These are phyloP conservation scores for Stephania cephalantha DNA, from an alignment of 164 flowering plant genomes.

Conservation along the genomic window DNA sequence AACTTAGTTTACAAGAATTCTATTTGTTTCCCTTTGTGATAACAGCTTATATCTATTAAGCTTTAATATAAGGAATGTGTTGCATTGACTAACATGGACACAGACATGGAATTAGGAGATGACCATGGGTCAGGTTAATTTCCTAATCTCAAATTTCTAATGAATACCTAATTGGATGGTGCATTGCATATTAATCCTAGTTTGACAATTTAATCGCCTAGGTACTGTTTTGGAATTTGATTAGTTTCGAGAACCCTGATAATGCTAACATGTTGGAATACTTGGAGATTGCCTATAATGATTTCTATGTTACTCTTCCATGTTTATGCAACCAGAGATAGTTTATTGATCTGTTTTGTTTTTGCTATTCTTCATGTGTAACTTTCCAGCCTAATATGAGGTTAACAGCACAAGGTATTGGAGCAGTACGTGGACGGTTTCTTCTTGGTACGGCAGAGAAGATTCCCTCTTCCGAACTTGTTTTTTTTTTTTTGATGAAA, in stretches of 20 bases:
- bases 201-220: background rate
- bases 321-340: background rate
- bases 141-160: no score
- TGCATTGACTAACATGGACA: no score
- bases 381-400: conserved; percentile 27
- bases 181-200: background rate
- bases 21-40: background rate
- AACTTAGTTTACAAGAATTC: no score
- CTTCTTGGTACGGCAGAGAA: conserved; percentile 81
- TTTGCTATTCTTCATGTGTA: background rate
- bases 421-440: conserved; percentile 60
- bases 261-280: background rate
- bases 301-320: background rate
- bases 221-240: background rate
- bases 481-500: no score
- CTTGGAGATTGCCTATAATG: background rate
- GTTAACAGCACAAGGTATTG: conserved; percentile 54
- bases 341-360: conserved; percentile 1
- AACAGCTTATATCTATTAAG: no score
- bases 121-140: no score
- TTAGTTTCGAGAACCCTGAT: background rate
- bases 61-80: no score
- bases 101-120: no score
- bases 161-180: background rate
- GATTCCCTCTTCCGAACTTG: conserved; percentile 72